phyloP scores from a whole-genome alignment of 73 alveolate genomes.

The Paramecium sexaurelia region DNA sequence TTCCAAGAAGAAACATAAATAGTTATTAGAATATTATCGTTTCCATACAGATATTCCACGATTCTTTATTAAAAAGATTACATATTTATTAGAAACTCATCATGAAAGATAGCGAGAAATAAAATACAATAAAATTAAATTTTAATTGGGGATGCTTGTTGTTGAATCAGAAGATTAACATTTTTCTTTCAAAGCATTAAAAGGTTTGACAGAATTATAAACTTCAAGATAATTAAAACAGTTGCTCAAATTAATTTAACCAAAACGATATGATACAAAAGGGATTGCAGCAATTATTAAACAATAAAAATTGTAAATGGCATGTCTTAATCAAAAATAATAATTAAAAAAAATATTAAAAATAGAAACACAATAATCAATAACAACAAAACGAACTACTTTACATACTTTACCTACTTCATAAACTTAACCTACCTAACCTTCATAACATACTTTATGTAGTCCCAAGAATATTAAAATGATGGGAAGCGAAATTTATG shows the following conservation, averaged over 20 bases:
- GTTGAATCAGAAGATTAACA: neutral
- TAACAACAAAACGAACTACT: neutral
- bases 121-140: neutral
- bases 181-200: neutral
- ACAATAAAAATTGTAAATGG: neutral
- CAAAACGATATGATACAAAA: neutral
- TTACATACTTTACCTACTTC: neutral
- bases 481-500: neutral
- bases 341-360: neutral
- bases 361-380: neutral
- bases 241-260: neutral
- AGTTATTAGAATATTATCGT: constrained; percentile 36
- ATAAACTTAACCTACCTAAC: neutral
- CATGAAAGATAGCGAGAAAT: constrained; percentile 2
- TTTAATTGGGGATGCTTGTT: neutral
- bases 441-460: neutral
- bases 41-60: constrained; percentile 9
- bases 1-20: neutral
- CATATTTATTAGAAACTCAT: neutral
- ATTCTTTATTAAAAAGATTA: neutral
- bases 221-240: neutral
- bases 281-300: neutral
- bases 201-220: constrained; percentile 14
- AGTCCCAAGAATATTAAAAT: neutral
- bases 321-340: neutral